phyloP scores from a whole-genome alignment of 768 basidiomycete species.

The Lactarius sanguifluus region DNA sequence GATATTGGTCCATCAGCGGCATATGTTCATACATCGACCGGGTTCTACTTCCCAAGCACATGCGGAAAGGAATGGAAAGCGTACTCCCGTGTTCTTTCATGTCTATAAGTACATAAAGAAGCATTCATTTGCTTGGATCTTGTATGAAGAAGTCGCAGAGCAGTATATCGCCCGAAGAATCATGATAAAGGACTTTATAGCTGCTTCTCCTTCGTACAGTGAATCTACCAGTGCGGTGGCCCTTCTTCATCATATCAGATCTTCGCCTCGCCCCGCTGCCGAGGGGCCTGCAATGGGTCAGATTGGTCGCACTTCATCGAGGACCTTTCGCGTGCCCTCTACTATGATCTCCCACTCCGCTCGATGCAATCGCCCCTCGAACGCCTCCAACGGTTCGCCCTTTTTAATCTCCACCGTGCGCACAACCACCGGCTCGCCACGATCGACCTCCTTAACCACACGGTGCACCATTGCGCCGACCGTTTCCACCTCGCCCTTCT shows the following conservation, averaged over 20 bases:
- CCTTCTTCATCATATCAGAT: constrained; percentile 11
- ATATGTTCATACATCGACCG: constrained; percentile 5
- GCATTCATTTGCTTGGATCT: constrained; percentile 1
- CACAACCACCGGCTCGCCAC: constrained; percentile 84
- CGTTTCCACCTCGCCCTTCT: constrained; percentile 71
- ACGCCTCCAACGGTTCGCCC: constrained; percentile 69
- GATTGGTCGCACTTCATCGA: constrained; percentile 48
- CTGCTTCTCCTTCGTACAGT: background rate
- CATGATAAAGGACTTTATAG: background rate
- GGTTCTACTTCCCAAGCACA: constrained; percentile 18
- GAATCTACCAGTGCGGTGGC: constrained; percentile 19
- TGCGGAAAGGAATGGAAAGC: constrained; percentile 17
- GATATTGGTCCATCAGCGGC: constrained; percentile 6
- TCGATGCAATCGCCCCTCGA: constrained; percentile 75
- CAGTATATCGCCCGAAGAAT: background rate
- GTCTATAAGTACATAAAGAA: background rate
- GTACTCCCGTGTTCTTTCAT: background rate
- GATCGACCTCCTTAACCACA: constrained; percentile 91
- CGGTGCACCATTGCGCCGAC: constrained; percentile 93
- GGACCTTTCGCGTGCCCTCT: constrained; percentile 68
- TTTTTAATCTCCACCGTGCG: constrained; percentile 69
- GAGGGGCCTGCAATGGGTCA: background rate
- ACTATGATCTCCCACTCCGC: constrained; percentile 93
- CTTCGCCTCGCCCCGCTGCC: constrained; percentile 7
- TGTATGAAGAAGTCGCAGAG: constrained; percentile 6